These are phyloP conservation scores for Mycena kentingensis DNA, from an alignment of 768 basidiomycete genomes.

Conservation along the genomic window DNA sequence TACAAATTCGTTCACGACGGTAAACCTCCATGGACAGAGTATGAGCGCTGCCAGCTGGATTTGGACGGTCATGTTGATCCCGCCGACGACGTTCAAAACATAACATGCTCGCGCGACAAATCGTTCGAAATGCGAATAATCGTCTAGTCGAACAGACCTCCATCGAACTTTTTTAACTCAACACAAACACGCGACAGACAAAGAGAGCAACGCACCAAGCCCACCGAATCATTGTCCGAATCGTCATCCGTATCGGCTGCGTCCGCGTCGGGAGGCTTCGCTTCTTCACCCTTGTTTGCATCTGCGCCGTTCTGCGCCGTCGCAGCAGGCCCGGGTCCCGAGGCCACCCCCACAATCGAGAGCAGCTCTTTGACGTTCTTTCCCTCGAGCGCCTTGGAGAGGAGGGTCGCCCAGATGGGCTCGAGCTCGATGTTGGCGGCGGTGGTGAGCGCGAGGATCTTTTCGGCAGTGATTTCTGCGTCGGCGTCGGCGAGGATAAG, in stretches of 20 bases:
- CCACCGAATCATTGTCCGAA: slow-evolving; percentile 10
- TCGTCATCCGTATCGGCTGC: slow-evolving; percentile 1
- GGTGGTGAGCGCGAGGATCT: slow-evolving; percentile 64
- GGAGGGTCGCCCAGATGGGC: slow-evolving; percentile 82
- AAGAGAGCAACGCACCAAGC: slow-evolving; percentile 3
- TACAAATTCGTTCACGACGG: no score
- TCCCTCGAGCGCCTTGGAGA: slow-evolving; percentile 83
- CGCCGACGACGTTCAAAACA: no score
- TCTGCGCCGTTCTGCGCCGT: neutral
- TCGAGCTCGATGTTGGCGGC: slow-evolving; percentile 75
- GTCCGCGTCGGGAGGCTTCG: neutral
- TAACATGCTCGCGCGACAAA: no score
- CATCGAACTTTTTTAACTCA: slow-evolving; percentile 3
- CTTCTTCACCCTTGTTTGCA: neutral
- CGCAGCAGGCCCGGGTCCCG: neutral
- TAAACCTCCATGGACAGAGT: no score
- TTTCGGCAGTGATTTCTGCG: slow-evolving; percentile 79
- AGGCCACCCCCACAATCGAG: slow-evolving; percentile 64
- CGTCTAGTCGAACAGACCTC: slow-evolving; percentile 12
- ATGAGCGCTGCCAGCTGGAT: no score
- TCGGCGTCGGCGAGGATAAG: slow-evolving; percentile 85
- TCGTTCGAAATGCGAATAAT: no score
- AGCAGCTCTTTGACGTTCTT: slow-evolving; percentile 81
- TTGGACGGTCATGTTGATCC: no score
- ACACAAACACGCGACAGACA: neutral